Evolutionary conservation across 441 rosid species (phyloP), one percentile per base, ranked within the genome.

Genomic region (Melastoma candidum): DNA sequence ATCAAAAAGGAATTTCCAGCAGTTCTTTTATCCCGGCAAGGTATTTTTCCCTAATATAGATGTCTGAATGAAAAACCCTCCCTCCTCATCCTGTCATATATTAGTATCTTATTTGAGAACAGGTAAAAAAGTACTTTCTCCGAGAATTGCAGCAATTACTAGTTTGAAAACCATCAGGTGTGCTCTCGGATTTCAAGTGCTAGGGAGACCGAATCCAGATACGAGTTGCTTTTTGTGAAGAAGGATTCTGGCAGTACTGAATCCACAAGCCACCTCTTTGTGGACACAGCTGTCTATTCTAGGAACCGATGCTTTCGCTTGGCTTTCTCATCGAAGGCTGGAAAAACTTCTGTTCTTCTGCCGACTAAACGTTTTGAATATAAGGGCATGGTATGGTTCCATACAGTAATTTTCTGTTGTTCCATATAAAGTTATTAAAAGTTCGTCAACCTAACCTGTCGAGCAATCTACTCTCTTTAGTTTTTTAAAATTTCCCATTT

Each of bases 261-360:
- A 49, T 57, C 65, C 47, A 55, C 78, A 63, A 59, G 71, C 63
- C 85, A 82, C 51, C 78, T 80, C 60, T 92, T 92, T 63, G 78
- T 86, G 67, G 98, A 92, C 71, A 75, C 82, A 70, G 97, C 92
- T 67, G 97, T 92, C 44, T 92, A 92, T 72, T 68, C 95, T 51
- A 78, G 92, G 78, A 92, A 92, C 55, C 92, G 98, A 46, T 87
- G 95, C 81, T 92, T 92, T 68, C 97, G 95, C 41, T 74, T 88
- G 63, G 86, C 84, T 54, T 69, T 84, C 26, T 92, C 98, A 11
- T 88, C 98, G 2, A 92, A 92, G 79, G 90, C 98, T 24, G 98
- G 97, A 68, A 92, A 92, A 70, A 74, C 68, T 11, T 77, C 95
- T 7, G 13, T 86, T 59, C 98, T 93, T 60, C 71, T 93, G 53